phyloP scores from a whole-genome alignment of 805 yeast species.

The Saccharomycopsis fibuligera region DNA sequence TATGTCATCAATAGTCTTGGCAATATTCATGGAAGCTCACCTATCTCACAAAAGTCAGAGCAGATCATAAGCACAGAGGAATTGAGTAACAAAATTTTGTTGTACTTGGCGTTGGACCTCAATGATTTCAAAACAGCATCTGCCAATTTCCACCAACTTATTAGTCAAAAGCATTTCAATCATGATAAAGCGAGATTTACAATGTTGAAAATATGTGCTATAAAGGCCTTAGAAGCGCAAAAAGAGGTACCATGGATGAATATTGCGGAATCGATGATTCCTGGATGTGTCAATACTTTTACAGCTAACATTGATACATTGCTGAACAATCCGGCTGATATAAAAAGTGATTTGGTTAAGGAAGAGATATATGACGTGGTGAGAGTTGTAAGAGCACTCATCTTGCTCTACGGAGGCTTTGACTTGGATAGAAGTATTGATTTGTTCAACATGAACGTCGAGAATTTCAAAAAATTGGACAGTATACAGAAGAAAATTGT shows the following conservation, averaged over 20 bases:
- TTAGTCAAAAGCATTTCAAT: background rate
- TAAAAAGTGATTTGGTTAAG: no score
- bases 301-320: background rate
- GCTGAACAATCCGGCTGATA: background rate
- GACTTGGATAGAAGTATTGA: conserved; percentile 9
- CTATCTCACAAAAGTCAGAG: no score
- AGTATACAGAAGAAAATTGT: no score
- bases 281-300: background rate
- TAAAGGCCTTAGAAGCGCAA: background rate
- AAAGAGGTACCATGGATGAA: background rate
- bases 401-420: background rate
- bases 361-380: no score
- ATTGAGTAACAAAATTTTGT: no score
- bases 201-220: background rate
- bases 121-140: background rate
- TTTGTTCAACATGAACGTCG: conserved; percentile 9
- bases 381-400: no score
- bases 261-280: background rate
- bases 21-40: no score
- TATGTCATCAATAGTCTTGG: no score
- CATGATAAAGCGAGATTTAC: background rate
- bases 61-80: no score
- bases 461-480: conserved; percentile 5
- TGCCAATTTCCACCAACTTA: background rate
- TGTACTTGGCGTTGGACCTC: no score